These are phyloP conservation scores for Buxus sempervirens DNA, from an alignment of 164 flowering plant genomes.

Conservation along the genomic window DNA sequence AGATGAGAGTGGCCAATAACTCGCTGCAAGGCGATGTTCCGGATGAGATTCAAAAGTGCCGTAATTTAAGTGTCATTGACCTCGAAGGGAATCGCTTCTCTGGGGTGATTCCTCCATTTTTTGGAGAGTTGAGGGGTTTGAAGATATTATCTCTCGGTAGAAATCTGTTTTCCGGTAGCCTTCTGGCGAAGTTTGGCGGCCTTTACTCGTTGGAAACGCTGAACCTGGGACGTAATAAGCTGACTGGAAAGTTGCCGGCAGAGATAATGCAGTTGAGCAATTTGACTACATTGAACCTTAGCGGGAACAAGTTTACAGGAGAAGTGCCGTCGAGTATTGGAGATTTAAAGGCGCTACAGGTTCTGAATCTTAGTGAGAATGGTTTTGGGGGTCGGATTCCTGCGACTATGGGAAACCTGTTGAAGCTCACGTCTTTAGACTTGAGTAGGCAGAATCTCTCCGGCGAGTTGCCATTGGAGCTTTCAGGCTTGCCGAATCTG, in stretches of 20 bases:
- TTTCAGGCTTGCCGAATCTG: conserved; percentile 52
- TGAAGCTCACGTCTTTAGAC: conserved; percentile 42
- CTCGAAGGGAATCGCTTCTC: conserved; percentile 22
- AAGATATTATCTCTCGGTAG: conserved; percentile 45
- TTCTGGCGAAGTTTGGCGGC: conserved; percentile 36
- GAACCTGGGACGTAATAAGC: conserved; percentile 31
- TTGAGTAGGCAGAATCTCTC: conserved; percentile 52
- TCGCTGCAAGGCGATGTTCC: conserved; percentile 47
- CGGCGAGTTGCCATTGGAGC: conserved; percentile 50
- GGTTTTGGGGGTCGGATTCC: conserved; percentile 48
- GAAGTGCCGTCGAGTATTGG: conserved; percentile 34
- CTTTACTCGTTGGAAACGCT: conserved; percentile 30
- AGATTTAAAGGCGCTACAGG: conserved; percentile 28
- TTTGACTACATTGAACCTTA: conserved; percentile 39
- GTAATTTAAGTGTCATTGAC: conserved; percentile 46
- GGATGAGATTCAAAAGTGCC: conserved; percentile 33
- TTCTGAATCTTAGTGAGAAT: conserved; percentile 50
- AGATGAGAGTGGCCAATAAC: conserved; percentile 33
- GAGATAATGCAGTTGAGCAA: conserved; percentile 37
- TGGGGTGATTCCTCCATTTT: conserved; percentile 43
- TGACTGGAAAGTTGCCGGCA: conserved; percentile 34
- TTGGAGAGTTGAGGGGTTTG: conserved; percentile 36
- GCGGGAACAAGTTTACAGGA: conserved; percentile 45
- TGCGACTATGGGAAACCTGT: conserved; percentile 38
- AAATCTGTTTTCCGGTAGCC: conserved; percentile 52